Conservation (phyloP, 2,329 filamentous ascomycete genomes). For the Colletotrichum shisoi region DNA sequence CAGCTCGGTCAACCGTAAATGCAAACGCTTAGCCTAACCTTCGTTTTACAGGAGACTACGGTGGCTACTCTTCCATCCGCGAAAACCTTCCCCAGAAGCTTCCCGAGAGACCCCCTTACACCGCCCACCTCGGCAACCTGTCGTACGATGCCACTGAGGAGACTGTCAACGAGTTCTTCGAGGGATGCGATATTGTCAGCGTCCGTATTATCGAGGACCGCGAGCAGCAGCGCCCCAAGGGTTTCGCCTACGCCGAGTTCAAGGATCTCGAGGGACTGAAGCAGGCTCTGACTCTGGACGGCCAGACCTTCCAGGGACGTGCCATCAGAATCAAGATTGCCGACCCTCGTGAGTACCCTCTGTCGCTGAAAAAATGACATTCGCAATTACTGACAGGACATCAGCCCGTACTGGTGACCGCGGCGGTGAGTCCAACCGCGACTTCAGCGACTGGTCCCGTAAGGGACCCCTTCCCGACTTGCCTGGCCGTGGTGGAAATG, state of each 20-base stretch:
- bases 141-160: slow-evolving; percentile 90
- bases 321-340: slow-evolving; percentile 94
- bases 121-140: slow-evolving; percentile 94
- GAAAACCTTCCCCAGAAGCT: slow-evolving; percentile 64
- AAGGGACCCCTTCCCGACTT: slow-evolving; percentile 86
- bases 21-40: slow-evolving; percentile 18
- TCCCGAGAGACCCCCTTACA: slow-evolving; percentile 91
- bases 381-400: slow-evolving; percentile 49
- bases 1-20: slow-evolving; percentile 8
- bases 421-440: slow-evolving; percentile 71
- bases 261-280: slow-evolving; percentile 86
- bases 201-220: slow-evolving; percentile 98
- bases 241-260: slow-evolving; percentile 98
- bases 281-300: slow-evolving; percentile 84
- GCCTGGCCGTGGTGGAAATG: slow-evolving; percentile 61
- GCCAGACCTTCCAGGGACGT: slow-evolving; percentile 83
- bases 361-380: neutral
- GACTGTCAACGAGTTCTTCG: slow-evolving; percentile 86
- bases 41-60: slow-evolving; percentile 32
- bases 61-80: slow-evolving; percentile 53
- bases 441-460: slow-evolving; percentile 89
- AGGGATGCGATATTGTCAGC: slow-evolving; percentile 82
- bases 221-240: slow-evolving; percentile 91
- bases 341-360: slow-evolving; percentile 82
- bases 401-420: slow-evolving; percentile 82